Base-by-base conservation (phyloP, 805 yeast species). In the Myxozyma neglecta region DNA sequence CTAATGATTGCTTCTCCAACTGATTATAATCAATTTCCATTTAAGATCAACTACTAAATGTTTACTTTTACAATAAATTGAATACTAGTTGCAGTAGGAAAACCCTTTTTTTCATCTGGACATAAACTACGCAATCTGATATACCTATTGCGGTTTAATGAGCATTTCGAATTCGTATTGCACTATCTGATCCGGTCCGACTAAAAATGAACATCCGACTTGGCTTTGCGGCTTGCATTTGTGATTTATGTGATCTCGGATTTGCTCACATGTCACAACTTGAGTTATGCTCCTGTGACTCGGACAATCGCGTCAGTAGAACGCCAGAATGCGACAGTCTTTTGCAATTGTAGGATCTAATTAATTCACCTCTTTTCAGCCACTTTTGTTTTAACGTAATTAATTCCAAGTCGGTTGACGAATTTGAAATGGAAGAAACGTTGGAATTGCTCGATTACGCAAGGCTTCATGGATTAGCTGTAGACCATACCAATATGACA, bases 181-280 rank as follows among this genome's bases (percentile, higher is more conserved):
- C 29, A 24, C 29, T 24, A 24, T 24, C 29, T 24, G 29, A 24
- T 24, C 29, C 29, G 29, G 29, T 24, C 29, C 29, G 29, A 24
- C 29, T 24, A 24, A 24, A 24, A 24, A 24, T 24, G 20, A 35
- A 16, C 44, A 11, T 14, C 44, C 43, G 29, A 14, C 32, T 34
- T 13, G 34, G 42, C 39, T n/a, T 9, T 11, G 53, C 34, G 53
- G 53, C 53, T 42, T 48, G 29, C 44, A 18, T 36, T 18, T 37
- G 53, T 50, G 53, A 50, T 6, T 35, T 6, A 1, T 50, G 55
- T 51, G 55, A 51, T 39, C 46, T 51, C 55, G 55, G 36, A 39
- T 51, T 9, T 14, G 46, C 18, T 51, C 55, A 51, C 55, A 39
- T 2, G 9, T 51, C 40, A 48, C 52, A 46, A 6, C 1, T 46